phyloP scores from a whole-genome alignment of 768 basidiomycete genomes.

The Tubosaeta brunneosetosa region DNA sequence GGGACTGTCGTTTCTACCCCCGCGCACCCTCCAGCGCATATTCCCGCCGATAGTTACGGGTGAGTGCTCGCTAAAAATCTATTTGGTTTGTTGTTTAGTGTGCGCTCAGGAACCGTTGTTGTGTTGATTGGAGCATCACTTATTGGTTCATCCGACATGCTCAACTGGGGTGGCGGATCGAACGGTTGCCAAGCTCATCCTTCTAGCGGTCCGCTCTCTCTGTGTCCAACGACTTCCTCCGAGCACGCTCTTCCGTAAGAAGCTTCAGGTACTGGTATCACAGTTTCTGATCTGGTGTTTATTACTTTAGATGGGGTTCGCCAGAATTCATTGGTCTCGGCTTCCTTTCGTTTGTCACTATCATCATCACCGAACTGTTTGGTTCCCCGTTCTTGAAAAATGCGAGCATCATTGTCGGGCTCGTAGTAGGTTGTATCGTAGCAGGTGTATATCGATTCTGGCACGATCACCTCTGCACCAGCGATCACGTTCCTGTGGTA shows the following conservation, averaged over 20 bases:
- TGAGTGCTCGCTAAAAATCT: constrained; percentile 14
- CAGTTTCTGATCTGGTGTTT: neutral
- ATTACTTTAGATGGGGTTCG: constrained; percentile 60
- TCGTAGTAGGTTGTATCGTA: too few species aligned
- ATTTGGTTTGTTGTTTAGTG: neutral
- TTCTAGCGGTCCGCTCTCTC: constrained; percentile 55
- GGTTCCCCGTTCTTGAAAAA: constrained; percentile 63
- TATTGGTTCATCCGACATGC: constrained; percentile 67
- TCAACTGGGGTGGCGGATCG: constrained; percentile 48
- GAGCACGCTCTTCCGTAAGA: constrained; percentile 62
- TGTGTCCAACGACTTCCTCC: constrained; percentile 70
- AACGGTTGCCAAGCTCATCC: constrained; percentile 51
- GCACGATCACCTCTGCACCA: constrained; percentile 62
- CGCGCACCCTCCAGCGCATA: constrained; percentile 31
- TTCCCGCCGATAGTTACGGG: constrained; percentile 83
- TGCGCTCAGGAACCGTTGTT: constrained; percentile 59
- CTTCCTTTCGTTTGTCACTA: constrained; percentile 74
- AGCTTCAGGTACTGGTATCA: neutral
- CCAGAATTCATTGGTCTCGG: constrained; percentile 85
- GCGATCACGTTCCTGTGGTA: constrained; percentile 80
- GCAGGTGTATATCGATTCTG: constrained; percentile 44
- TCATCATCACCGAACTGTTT: constrained; percentile 78
- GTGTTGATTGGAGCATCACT: constrained; percentile 77
- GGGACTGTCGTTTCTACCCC: constrained; percentile 14
- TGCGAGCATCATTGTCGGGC: too few species aligned